Percentiles rank a stretch among this genome's conserved stretches.
Conservation (phyloP, 169 alveolate species). For the Plasmodium gaboni region DNA sequence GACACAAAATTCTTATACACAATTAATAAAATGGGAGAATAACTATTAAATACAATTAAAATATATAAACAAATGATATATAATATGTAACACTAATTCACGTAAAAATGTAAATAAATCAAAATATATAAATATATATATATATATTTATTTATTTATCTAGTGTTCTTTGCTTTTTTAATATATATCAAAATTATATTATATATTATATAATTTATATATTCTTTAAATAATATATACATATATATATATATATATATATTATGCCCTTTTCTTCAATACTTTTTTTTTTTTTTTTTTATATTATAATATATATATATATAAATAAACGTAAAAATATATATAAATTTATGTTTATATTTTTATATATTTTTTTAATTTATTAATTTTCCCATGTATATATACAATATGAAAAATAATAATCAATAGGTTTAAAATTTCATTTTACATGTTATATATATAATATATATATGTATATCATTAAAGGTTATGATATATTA, state of each 20-base stretch:
- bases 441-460: neutral
- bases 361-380: neutral
- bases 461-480: neutral
- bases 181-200: neutral
- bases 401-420: neutral
- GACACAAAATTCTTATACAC: neutral
- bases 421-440: constrained; percentile 14
- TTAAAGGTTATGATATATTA: constrained; percentile 6
- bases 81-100: neutral
- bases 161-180: constrained; percentile 4
- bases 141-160: constrained; percentile 1
- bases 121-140: constrained; percentile 5
- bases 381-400: neutral
- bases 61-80: no score
- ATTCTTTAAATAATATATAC: neutral
- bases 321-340: neutral
- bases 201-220: no score
- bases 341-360: constrained; percentile 12
- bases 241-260: neutral
- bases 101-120: neutral
- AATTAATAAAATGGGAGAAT: no score
- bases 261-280: no score
- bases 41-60: no score
- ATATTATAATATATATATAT: no score
- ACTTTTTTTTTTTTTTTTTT: no score